Base-by-base conservation (phyloP, 495 filamentous ascomycete genomes). In the Xylaria grammica region DNA sequence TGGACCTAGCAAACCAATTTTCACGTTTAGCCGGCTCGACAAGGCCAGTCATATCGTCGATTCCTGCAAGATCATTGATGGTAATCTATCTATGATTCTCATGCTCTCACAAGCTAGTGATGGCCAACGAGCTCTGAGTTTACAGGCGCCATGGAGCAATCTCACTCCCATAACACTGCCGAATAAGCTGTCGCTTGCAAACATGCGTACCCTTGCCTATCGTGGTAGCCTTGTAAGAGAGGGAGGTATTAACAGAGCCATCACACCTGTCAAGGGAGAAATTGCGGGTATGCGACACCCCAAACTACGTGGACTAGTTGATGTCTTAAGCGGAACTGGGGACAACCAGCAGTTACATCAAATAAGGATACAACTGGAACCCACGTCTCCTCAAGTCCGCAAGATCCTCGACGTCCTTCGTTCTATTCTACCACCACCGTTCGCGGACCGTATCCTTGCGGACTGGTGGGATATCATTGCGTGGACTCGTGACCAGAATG, bases 381-480 rank as follows among this genome's bases (percentile, higher is more conserved):
- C 91, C 26, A 81, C 82, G 26, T 87, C 85, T 57, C 75, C 80
- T 20, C 74, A 88, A 34, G 86, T 92, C 48, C 77, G 76, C 26
- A 86, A 81, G 52, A 76, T 86, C 3, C 78, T 94, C 8, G 82
- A 84, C 19, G 78, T 83, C 17, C 89, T 88, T 69, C 83, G 83
- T 45, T 86, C 88, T 48, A 83, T 88, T 38, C 73, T 93, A 44
- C 85, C 86, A 17, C 74, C 85, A 19, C 77, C 78, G 32, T 81
- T 85, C 27, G 86, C 86, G 1, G 90, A 94, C 67, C 85, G 85
- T 8, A 73, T 94, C 5, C 69, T 91, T 45, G 78, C 85, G 1
- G 87, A 83, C 6, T 96, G 91, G 91, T 93, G 90, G 88, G 86
- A 91, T 67, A 82, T 86, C 11, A 85, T 90, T 72, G 85, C 86